Evolutionary conservation across 805 yeast species (phyloP).

Genomic region (Cyberlindnera subsufficiens): DNA sequence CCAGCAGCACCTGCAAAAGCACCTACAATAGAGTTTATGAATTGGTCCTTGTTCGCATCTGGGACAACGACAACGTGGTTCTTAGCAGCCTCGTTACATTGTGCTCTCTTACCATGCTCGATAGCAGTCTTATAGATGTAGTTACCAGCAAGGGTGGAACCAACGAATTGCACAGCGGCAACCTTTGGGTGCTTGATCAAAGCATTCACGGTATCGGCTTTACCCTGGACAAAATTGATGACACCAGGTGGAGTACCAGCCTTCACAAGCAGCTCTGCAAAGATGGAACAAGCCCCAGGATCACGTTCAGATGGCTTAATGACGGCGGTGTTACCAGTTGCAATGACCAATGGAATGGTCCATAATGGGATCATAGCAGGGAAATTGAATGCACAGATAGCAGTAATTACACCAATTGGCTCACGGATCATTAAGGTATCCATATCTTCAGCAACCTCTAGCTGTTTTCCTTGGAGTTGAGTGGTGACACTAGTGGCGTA

Average conservation of each 20-base stretch:
- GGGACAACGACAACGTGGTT: constrained; percentile 70
- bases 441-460: constrained; percentile 70
- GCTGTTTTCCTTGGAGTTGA: constrained; percentile 55
- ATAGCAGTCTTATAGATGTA: constrained; percentile 64
- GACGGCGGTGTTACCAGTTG: constrained; percentile 69
- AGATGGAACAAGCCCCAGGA: constrained; percentile 70
- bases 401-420: constrained; percentile 69
- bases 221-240: constrained; percentile 65
- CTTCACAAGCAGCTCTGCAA: constrained; percentile 60
- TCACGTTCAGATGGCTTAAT: constrained; percentile 68
- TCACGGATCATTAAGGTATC: constrained; percentile 68
- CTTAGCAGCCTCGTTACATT: constrained; percentile 73
- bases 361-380: constrained; percentile 74
- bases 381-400: constrained; percentile 79
- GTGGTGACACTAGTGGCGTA: constrained; percentile 62
- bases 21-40: constrained; percentile 60
- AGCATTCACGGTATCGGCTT: constrained; percentile 64
- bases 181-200: constrained; percentile 63
- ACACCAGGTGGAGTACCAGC: constrained; percentile 76
- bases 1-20: constrained; percentile 85
- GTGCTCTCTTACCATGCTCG: constrained; percentile 70
- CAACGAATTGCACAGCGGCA: constrained; percentile 72
- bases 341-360: constrained; percentile 48
- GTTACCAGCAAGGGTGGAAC: constrained; percentile 70
- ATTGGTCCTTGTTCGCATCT: constrained; percentile 61